Evolutionary conservation across 2,329 filamentous ascomycete species (phyloP), one percentile per base, ranked within the genome.

Genomic region (Sodiomyces alkalinus): DNA sequence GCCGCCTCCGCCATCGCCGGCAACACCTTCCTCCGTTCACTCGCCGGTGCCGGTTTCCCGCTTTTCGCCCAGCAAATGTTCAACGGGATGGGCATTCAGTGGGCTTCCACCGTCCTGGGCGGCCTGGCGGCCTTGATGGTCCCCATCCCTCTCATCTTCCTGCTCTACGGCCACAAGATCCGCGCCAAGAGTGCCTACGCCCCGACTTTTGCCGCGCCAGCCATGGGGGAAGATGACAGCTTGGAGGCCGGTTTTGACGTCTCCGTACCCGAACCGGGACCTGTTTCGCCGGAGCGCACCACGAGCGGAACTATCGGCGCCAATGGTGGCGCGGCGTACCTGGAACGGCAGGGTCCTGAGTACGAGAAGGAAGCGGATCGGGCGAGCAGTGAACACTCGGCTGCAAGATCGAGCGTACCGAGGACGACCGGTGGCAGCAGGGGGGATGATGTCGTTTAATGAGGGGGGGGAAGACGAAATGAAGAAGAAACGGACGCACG

Each of bases 1-100:
- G 72, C 83, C 2, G 82, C 82, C 8, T 86, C 79, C 0, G 82
- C 80, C 14, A 72, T 92, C 32, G 82, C 82, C 5, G 82, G 75
- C 14, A 90, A 86, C 52, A 80, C 80, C 1, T 78, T 92, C 44
- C 55, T 92, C 20, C 74, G 83, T 39, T 86, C 79, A 0, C 58
- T 85, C 7, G 78, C 75, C 36, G 82, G 80, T 37, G 80, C 80
- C 3, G 74, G 65, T 1, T 90, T 92, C 58, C 82, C 82, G 1
- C 64, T 90, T 2, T 90, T 90, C 47, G 72, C 78, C 1, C 64
- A 60, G 2, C 74, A 81, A 42, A 81, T 77, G 68, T 77, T 75
- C 38, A 51, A 65, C 8, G 65, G 64, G 25, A 53, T 77, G 48
- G 67, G 68, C 22, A 72, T 77, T 29, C 48, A 76, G 39, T 77